phyloP scores from a whole-genome alignment of 2,329 filamentous ascomycete genomes.

The Ophiocordyceps sinensis region DNA sequence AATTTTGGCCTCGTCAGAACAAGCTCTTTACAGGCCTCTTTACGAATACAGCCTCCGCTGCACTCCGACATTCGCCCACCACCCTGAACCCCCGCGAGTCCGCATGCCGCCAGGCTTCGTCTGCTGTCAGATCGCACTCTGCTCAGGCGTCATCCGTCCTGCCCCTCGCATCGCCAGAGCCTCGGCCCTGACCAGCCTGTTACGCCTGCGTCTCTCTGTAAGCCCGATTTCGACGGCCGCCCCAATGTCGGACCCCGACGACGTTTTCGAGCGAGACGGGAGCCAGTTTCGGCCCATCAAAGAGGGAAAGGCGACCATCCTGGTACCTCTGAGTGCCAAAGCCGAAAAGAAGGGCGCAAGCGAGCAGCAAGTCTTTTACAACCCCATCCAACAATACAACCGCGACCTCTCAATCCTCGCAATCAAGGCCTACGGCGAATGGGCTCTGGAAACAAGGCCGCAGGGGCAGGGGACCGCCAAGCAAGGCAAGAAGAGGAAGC shows the following conservation, averaged over 20 bases:
- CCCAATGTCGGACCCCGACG: slow-evolving; percentile 7
- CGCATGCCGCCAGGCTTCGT: too few species aligned
- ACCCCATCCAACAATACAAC: slow-evolving; percentile 98
- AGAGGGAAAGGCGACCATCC: slow-evolving; percentile 43
- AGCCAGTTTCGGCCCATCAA: slow-evolving; percentile 35
- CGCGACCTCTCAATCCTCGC: slow-evolving; percentile 86
- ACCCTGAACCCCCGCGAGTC: too few species aligned
- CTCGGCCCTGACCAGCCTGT: too few species aligned
- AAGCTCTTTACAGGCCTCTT: too few species aligned
- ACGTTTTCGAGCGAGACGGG: slow-evolving; percentile 22
- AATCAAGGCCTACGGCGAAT: slow-evolving; percentile 76
- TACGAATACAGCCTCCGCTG: too few species aligned
- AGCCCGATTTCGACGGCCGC: not conserved
- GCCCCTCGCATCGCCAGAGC: too few species aligned
- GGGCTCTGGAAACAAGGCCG: slow-evolving; percentile 32
- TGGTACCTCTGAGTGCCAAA: slow-evolving; percentile 33
- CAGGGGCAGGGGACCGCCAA: slow-evolving; percentile 19
- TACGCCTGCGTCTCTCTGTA: not conserved
- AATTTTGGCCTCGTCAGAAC: too few species aligned
- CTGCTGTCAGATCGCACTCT: too few species aligned
- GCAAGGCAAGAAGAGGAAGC: slow-evolving; percentile 31
- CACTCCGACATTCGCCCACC: too few species aligned
- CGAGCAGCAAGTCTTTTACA: slow-evolving; percentile 84
- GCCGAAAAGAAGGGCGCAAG: slow-evolving; percentile 39
- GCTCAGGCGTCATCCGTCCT: too few species aligned